Conservation (phyloP, 371 early-diverging fungal genomes). For the Edhazardia aedis region DNA sequence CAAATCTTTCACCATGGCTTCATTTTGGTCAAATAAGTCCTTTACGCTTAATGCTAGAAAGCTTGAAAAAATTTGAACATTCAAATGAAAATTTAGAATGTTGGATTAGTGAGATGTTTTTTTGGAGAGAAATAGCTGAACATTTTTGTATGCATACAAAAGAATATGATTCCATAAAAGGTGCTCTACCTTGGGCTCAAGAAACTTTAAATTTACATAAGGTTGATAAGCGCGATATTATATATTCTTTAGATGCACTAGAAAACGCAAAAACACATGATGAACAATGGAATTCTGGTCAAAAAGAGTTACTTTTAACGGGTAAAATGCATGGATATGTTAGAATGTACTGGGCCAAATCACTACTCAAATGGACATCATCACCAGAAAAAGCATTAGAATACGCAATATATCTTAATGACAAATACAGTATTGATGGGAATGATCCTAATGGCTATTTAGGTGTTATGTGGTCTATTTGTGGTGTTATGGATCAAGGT, state of each 20-base stretch:
- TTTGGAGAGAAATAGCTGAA: conserved; percentile 23
- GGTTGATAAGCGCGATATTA: conserved; percentile 8
- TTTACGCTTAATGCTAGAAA: conserved; percentile 5
- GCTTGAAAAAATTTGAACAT: not conserved
- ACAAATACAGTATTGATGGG: conserved; percentile 22
- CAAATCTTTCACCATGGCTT: conserved; percentile 17
- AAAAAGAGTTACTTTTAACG: conserved; percentile 7
- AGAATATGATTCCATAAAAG: conserved; percentile 22
- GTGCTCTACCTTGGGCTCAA: conserved; percentile 21
- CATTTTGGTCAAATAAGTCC: conserved; percentile 13
- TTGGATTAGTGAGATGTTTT: conserved; percentile 15
- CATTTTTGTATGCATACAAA: conserved; percentile 13
- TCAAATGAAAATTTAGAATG: conserved; percentile 6
- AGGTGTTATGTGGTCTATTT: conserved; percentile 25
- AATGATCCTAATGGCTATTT: conserved; percentile 26
- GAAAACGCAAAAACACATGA: conserved; percentile 9
- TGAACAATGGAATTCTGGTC: conserved; percentile 20
- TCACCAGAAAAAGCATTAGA: conserved; percentile 17
- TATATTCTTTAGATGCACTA: conserved; percentile 8
- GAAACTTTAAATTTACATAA: conserved; percentile 7
- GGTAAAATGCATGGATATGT: conserved; percentile 30
- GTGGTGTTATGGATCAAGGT: conserved; percentile 19
- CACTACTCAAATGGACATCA: conserved; percentile 14
- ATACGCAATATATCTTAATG: conserved; percentile 10
- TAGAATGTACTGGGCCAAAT: conserved; percentile 28